Percentiles rank a stretch among this genome's conserved stretches.
Conservation (phyloP, 352 stramenopile species). For the Globisporangium cederbergense region DNA sequence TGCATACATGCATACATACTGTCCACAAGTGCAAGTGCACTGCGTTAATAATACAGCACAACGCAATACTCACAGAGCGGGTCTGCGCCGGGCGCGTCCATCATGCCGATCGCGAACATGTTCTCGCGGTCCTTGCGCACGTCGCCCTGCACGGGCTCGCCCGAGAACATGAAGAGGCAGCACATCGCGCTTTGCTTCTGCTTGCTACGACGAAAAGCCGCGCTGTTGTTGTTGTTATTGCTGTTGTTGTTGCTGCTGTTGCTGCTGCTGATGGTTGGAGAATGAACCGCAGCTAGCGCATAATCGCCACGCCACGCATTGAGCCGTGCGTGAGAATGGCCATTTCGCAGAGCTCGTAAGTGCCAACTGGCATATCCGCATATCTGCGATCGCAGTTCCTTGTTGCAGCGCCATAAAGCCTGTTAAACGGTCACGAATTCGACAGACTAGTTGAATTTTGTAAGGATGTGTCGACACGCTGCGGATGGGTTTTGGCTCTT, state of each 20-base stretch:
- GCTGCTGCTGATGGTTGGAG: not conserved
- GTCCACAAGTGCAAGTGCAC: not conserved
- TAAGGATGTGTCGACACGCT: not conserved
- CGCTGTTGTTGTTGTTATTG: too few relatives aligned
- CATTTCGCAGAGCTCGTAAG: not conserved
- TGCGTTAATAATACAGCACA: slow-evolving; percentile 2
- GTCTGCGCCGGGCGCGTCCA: slow-evolving; percentile 76
- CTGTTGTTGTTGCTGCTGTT: not conserved
- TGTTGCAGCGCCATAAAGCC: not conserved
- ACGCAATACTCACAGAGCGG: slow-evolving; percentile 62
- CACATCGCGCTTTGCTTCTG: slow-evolving; percentile 35
- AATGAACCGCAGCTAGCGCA: not conserved
- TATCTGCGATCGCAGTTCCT: not conserved
- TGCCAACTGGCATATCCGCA: not conserved
- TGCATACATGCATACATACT: too few relatives aligned
- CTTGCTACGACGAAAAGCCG: too few relatives aligned
- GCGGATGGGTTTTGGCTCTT: not conserved
- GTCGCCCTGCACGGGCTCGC: slow-evolving; percentile 63
- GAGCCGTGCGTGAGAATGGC: not conserved
- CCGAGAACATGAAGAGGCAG: slow-evolving; percentile 57
- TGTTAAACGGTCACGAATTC: not conserved
- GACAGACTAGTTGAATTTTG: not conserved
- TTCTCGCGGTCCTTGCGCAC: slow-evolving; percentile 64
- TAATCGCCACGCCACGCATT: too few relatives aligned
- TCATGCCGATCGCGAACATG: slow-evolving; percentile 87